phyloP scores from a whole-genome alignment of 495 filamentous ascomycete genomes.

The Lindgomyces ingoldianus region DNA sequence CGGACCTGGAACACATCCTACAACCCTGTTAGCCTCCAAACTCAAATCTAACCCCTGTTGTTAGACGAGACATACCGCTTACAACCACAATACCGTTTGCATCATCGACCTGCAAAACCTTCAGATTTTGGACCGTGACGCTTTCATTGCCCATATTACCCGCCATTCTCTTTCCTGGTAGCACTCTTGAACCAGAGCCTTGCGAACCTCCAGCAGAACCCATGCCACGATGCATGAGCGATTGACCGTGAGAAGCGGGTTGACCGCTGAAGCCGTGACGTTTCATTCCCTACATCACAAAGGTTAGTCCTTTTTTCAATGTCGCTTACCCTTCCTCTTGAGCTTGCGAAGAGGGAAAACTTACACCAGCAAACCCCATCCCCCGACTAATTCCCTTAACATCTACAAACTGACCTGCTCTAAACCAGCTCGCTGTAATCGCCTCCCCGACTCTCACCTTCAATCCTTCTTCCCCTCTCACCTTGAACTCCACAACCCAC shows the following conservation, averaged over 20 bases:
- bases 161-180: slow-evolving; percentile 96
- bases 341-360: slow-evolving; percentile 7
- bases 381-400: slow-evolving; percentile 74
- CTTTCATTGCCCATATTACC: slow-evolving; percentile 88
- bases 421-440: slow-evolving; percentile 82
- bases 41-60: not conserved
- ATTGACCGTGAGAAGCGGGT: slow-evolving; percentile 90
- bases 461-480: slow-evolving; percentile 70
- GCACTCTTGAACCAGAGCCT: slow-evolving; percentile 86
- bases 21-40: not conserved
- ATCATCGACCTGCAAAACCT: slow-evolving; percentile 81
- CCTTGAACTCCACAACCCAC: slow-evolving; percentile 80
- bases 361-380: slow-evolving; percentile 81
- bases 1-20: slow-evolving; percentile 32
- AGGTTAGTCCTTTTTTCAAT: not conserved
- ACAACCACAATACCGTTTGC: slow-evolving; percentile 85
- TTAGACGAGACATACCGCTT: slow-evolving; percentile 57
- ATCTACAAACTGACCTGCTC: slow-evolving; percentile 88
- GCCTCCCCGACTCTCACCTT: slow-evolving; percentile 64
- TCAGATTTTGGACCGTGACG: slow-evolving; percentile 86
- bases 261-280: slow-evolving; percentile 84
- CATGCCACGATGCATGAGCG: slow-evolving; percentile 84
- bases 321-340: not conserved
- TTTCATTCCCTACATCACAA: slow-evolving; percentile 75
- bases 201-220: slow-evolving; percentile 85